Evolutionary conservation across 768 basidiomycete species (phyloP), one percentile per base, ranked within the genome.

Genomic region (Dendrothele bispora): DNA sequence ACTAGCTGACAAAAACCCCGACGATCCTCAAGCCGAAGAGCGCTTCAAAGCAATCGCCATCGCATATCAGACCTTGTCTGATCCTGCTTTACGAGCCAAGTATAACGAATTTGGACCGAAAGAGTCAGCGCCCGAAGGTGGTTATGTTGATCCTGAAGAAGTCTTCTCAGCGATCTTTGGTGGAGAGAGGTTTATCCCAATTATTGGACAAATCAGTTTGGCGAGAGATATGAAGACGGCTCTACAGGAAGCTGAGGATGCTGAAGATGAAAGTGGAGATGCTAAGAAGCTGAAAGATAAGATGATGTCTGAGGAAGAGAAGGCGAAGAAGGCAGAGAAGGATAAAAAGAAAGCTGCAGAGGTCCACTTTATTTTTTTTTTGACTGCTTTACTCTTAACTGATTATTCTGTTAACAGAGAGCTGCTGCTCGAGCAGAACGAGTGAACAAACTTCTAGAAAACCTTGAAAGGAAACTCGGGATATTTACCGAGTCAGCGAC

Each of bases 201-300:
- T 95, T 60, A 94, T 95, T 60, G 93, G 93, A 7, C 77, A 86
- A 36, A 93, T 95, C 56, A 89, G 88, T 51, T 70, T 95, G 45
- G 93, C 90, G 25, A 77, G 80, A 57, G 93, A 95, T 58, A 94
- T 95, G 93, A 95, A 95, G 72, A 78, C 86, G 2, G 93, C 91
- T 4, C 65, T 95, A 60, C 92, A 95, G 59, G 91, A 94, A 61
- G 91, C 83, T 0, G 88, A 87, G 29, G 88, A 88, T 41, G 79
- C 74, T 1, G 84, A 83, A 48, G 75, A 68, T 17, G 65, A 61
- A n/a, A 66, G 63, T 35, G 59, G 52, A 24, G 65, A 63, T 25
- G 49, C 10, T 21, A 67, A 70, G 50, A 59, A 60, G 14, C 71
- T 57, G 46, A 71, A 74, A 2, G 86, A 82, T 57, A 77, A 79